Percentiles rank a stretch among this genome's conserved stretches.
Conservation (phyloP, 352 stramenopile genomes). For the Pythium dissimile region DNA sequence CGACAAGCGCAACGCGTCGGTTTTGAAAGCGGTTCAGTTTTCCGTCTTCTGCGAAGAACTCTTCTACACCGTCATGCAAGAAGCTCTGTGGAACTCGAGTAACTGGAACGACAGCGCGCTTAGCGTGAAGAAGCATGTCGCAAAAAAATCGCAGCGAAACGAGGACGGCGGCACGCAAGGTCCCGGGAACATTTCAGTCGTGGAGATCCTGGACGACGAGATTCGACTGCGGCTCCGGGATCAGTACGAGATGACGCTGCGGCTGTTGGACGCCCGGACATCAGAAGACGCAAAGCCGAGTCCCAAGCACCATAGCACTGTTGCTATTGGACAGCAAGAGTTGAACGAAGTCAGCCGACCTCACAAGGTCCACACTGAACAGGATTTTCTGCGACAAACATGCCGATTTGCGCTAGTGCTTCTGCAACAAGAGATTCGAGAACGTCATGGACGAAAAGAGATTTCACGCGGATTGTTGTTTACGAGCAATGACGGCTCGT, state of each 20-base stretch:
- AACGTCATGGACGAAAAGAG: conserved; percentile 67
- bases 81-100: conserved; percentile 57
- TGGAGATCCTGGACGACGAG: conserved; percentile 81
- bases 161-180: conserved; percentile 22
- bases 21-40: conserved; percentile 81
- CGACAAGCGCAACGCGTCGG: conserved; percentile 61
- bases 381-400: conserved; percentile 53
- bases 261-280: conserved; percentile 62
- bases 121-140: conserved; percentile 29
- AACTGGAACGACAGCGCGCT: conserved; percentile 72
- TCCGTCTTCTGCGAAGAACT: conserved; percentile 86
- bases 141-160: conserved; percentile 38
- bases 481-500: conserved; percentile 26
- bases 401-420: conserved; percentile 67
- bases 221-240: conserved; percentile 76
- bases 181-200: conserved; percentile 48
- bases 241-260: conserved; percentile 64
- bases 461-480: conserved; percentile 64
- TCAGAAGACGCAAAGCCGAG: conserved; percentile 1
- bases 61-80: conserved; percentile 82
- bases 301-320: neutral
- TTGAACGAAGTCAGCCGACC: neutral
- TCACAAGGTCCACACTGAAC: conserved; percentile 6
- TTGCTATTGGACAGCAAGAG: neutral
- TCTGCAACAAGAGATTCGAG: conserved; percentile 80